Evolutionary conservation across 768 basidiomycete genomes (phyloP).

Genomic region (Neoboletus magnificus): DNA sequence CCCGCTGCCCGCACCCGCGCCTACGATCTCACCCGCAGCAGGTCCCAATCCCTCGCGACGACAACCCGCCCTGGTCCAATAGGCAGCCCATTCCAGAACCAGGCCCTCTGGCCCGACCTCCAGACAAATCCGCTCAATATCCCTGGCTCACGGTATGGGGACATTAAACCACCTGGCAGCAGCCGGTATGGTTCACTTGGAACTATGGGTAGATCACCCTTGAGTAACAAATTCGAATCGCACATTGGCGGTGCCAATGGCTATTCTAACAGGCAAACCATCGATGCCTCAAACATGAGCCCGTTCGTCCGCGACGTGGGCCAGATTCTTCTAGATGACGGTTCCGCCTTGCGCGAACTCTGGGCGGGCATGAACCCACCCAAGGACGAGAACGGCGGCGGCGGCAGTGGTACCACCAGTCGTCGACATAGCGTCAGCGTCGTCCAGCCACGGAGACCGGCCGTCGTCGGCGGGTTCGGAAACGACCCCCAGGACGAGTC

Average conservation of each 20-base stretch:
- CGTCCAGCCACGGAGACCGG: slow-evolving; percentile 68
- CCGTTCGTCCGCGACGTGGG: slow-evolving; percentile 84
- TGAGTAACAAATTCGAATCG: slow-evolving; percentile 49
- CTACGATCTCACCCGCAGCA: slow-evolving; percentile 67
- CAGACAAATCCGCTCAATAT: slow-evolving; percentile 56
- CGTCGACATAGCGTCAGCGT: slow-evolving; percentile 80
- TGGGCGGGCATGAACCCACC: slow-evolving; percentile 71
- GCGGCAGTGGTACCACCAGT: slow-evolving; percentile 78
- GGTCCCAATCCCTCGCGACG: slow-evolving; percentile 74
- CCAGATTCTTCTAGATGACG: slow-evolving; percentile 73
- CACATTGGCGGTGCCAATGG: slow-evolving; percentile 47
- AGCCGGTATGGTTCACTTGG: slow-evolving; percentile 68
- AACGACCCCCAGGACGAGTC: slow-evolving; percentile 43
- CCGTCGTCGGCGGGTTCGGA: slow-evolving; percentile 60
- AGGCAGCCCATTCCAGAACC: slow-evolving; percentile 43
- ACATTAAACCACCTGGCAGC: slow-evolving; percentile 56
- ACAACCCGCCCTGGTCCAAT: slow-evolving; percentile 50
- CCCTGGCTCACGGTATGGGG: slow-evolving; percentile 50
- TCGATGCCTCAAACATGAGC: slow-evolving; percentile 73
- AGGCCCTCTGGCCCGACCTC: slow-evolving; percentile 56
- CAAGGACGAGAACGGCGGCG: slow-evolving; percentile 58
- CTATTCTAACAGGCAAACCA: slow-evolving; percentile 40
- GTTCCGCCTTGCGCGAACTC: slow-evolving; percentile 65
- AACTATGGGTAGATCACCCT: slow-evolving; percentile 52
- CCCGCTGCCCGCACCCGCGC: slow-evolving; percentile 49